Evolutionary conservation across 495 filamentous ascomycete species (phyloP), one percentile per base, ranked within the genome.

Genomic region (Aspergillus conjunctus): DNA sequence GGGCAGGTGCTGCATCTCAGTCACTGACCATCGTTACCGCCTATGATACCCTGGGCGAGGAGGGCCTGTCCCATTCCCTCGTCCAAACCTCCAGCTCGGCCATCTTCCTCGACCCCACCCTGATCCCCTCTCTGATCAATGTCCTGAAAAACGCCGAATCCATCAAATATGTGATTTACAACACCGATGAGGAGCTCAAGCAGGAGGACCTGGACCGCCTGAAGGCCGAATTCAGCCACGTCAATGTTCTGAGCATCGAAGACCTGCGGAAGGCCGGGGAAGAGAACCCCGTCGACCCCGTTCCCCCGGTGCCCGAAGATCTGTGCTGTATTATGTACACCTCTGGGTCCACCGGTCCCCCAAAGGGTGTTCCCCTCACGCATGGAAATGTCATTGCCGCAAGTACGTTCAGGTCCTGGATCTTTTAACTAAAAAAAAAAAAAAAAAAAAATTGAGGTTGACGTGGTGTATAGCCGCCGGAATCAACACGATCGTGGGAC

Each of bases 241-340:
- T 97, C 67, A 89, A 78, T 14, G 82, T 97, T 63, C 58, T 90
- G 66, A 96, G 87, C 82, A 88, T 94, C 64, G 91, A 96, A 54
- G 92, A 97, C 43, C 77, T 98, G 59, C 74, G 85, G 61, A 87
- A 94, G 76, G 77, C 90, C 45, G 94, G 94, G 66, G 83, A 92
- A 73, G 87, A 91, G 61, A 94, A 95, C 69, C 87, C 84, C 9
- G 85, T 87, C 48, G 93, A 97, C 9, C 85, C 91, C 17, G 87
- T 91, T 17, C 89, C 92, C 41, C 93, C 94, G 4, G 74, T 79
- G 26, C 83, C 91, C 2, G 91, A 97, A 51, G 93, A 97, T 71
- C 84, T 98, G 12, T 94, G 90, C 82, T 97, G 94, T 72, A 96
- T 98, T 73, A 98, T 98, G 94, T 98, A 98, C 80, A 98, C 94